Base-by-base conservation (phyloP, 23 red algal species). In the Gracilaria gracilis region DNA sequence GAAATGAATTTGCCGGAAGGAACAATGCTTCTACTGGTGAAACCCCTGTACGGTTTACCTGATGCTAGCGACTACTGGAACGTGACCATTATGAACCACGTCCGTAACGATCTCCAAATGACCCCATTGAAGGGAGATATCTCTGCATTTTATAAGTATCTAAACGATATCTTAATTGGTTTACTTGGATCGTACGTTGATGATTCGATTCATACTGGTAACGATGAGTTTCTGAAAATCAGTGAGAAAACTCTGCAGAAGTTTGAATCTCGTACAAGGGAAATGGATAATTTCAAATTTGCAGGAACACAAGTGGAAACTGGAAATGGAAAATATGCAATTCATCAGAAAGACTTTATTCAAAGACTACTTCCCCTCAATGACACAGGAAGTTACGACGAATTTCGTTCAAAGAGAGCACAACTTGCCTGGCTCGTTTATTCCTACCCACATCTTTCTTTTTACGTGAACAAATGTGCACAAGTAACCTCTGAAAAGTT, bases 1-100 rank as follows among this genome's bases (percentile, higher is more conserved):
- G 27, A 70, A 15, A 70, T 70, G 65, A 34, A 70, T 19, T 5
- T 79, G 13, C 6, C 40, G 4, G 4, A 32, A 33, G 28, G 51
- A 4, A 23, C 4, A 16, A 3, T 79, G 1, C 51, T 79, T 20
- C 8, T 28, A 24, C 39, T 79, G 3, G 27, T 79, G 4, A 79
- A 79, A 79, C 75, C 51, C 49, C 75, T 79, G 4, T 51, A 79
- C 12, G 75, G 75, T 13, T 79, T 79, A 79, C 19, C 75, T 9
- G 75, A 79, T 32, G 44, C 75, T 13, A 29, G 12, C 23, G 75
- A 79, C 27, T 50, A 79, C 31, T 79, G 75, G 42, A 79, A 79
- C 12, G 5, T 51, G 39, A 79, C 34, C 8, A 55, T 79, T 9
- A 47, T 79, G 28, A 61, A 9, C 1, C 53, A 61, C 20, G 17